Evolutionary conservation across 345 rosid genomes (phyloP).

Genomic region (Jatropha curcas): DNA sequence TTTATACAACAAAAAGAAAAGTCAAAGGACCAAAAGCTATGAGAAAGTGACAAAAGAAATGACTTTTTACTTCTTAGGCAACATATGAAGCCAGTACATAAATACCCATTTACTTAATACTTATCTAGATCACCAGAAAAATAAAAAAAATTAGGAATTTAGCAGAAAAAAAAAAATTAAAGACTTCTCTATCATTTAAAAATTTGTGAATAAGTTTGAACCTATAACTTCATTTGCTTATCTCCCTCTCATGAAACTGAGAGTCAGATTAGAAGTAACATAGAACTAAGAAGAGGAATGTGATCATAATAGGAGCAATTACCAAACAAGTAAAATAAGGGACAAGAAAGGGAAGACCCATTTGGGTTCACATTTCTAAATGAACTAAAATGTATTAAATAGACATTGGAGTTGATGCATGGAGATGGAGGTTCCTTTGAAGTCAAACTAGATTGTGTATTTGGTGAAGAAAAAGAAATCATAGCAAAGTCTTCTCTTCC

Average conservation of each 20-base stretch:
- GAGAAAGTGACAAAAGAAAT: slow-evolving; percentile 3
- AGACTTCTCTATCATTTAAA: no score
- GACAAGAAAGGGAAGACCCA: neutral
- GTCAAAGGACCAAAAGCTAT: slow-evolving; percentile 8
- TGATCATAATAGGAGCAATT: slow-evolving; percentile 13
- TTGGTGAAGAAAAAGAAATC: slow-evolving; percentile 22
- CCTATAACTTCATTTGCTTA: no score
- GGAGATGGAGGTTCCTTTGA: neutral
- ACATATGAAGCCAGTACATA: slow-evolving; percentile 2
- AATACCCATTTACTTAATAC: no score
- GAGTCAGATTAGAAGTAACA: slow-evolving; percentile 22
- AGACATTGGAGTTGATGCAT: slow-evolving; percentile 29
- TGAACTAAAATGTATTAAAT: slow-evolving; percentile 11
- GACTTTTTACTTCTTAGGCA: neutral
- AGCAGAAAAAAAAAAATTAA: no score
- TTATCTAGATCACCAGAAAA: neutral
- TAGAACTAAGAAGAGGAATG: slow-evolving; percentile 12
- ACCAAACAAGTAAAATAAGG: neutral
- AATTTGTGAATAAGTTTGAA: no score
- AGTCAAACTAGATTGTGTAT: slow-evolving; percentile 34
- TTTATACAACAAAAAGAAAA: slow-evolving; percentile 27
- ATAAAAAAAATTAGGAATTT: neutral
- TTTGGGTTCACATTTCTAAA: slow-evolving; percentile 6
- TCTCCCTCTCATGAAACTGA: no score
- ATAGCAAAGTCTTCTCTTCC: neutral